Evolutionary conservation across 208 protist genomes (phyloP).

Genomic region (Leishmania tarentolae): DNA sequence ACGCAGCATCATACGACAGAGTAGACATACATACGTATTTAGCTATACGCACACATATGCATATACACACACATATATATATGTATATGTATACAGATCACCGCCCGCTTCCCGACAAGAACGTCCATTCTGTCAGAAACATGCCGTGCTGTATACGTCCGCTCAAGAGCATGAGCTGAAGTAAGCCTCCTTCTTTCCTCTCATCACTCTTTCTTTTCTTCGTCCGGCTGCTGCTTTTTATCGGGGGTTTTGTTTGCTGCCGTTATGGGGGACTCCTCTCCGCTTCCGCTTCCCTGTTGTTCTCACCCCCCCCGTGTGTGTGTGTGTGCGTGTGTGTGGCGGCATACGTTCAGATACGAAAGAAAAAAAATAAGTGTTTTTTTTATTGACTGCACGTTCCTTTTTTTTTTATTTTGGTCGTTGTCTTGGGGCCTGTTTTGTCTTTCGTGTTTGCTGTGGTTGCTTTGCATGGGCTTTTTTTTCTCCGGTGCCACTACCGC

Average conservation of each 20-base stretch:
- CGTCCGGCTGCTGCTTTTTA: too few species aligned
- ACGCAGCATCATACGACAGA: too few species aligned
- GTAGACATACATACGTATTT: too few species aligned
- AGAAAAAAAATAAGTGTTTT: background rate
- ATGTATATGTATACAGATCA: too few species aligned
- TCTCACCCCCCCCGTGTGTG: background rate
- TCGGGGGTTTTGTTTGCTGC: background rate
- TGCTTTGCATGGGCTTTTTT: too few species aligned
- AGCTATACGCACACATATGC: too few species aligned
- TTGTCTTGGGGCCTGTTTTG: background rate
- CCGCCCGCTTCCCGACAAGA: too few species aligned
- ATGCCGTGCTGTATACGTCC: background rate
- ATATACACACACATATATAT: too few species aligned
- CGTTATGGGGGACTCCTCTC: background rate
- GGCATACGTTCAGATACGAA: too few species aligned
- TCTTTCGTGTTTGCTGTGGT: background rate
- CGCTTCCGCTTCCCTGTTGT: background rate
- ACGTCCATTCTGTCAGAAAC: too few species aligned
- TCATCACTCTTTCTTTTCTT: background rate
- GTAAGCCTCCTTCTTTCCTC: background rate
- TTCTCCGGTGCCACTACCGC: too few species aligned
- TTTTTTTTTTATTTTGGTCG: background rate
- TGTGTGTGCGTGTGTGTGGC: too few species aligned
- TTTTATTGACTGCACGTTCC: background rate
- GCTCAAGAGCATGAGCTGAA: background rate